These are phyloP conservation scores for Wallacemonas sp. DNA, from an alignment of 208 protist genomes.

Conservation along the genomic window DNA sequence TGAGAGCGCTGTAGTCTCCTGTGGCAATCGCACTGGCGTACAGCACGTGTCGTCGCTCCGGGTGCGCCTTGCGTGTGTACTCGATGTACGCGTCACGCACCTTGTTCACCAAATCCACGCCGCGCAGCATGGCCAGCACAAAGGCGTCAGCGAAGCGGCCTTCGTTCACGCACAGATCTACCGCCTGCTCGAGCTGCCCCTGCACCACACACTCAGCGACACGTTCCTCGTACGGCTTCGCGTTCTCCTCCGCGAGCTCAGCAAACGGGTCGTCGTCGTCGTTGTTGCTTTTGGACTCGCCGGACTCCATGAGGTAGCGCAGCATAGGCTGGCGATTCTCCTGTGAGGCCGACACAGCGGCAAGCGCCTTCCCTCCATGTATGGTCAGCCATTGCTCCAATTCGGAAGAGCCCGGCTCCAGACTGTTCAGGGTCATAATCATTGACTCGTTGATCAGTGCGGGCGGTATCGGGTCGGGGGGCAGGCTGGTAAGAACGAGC, in stretches of 20 bases:
- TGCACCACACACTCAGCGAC: conserved; percentile 53
- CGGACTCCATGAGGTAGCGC: conserved; percentile 39
- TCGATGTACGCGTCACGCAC: conserved; percentile 66
- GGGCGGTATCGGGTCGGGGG: conserved; percentile 29
- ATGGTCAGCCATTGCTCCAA: conserved; percentile 58
- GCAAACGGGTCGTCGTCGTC: conserved; percentile 69
- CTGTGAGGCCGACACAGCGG: conserved; percentile 58
- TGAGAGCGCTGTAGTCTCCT: conserved; percentile 58
- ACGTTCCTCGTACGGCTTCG: conserved; percentile 67
- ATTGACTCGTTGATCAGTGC: conserved; percentile 26
- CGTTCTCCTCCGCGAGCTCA: conserved; percentile 51
- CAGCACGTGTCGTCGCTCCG: conserved; percentile 63
- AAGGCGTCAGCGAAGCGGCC: conserved; percentile 77
- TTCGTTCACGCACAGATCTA: conserved; percentile 70
- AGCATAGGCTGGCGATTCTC: conserved; percentile 64
- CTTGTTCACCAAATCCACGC: conserved; percentile 50
- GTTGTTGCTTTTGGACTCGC: conserved; percentile 7
- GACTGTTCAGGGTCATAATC: conserved; percentile 26
- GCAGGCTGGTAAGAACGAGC: conserved; percentile 36
- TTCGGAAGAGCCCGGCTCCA: conserved; percentile 42
- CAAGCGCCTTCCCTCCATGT: conserved; percentile 49
- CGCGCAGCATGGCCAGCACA: conserved; percentile 65
- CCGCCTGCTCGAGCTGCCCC: conserved; percentile 68
- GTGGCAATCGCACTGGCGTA: conserved; percentile 69
- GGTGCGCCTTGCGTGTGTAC: conserved; percentile 30